Evolutionary conservation across 768 basidiomycete genomes (phyloP), one percentile per base, ranked within the genome.

Genomic region (Pleurotus pulmonarius): DNA sequence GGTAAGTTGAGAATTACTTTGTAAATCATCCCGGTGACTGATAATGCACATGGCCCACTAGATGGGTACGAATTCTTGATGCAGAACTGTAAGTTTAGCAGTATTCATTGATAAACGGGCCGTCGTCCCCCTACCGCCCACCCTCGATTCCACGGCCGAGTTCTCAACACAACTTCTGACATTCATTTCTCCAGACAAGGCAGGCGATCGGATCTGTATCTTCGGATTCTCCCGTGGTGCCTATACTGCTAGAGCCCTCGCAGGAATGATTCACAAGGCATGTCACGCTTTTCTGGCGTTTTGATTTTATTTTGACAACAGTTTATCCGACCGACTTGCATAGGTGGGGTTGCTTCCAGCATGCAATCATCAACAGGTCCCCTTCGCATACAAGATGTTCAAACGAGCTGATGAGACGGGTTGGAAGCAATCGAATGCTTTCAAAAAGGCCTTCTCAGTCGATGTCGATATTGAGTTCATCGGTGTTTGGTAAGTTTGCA

Each of bases 171-270:
- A 34, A 34, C 11, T 34, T 34, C 6, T 15, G 41, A 26, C 53
- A 41, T 18, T 34, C 29, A 5, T 15, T 26, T 18, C 25, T 11
- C 16, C 15, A 80, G 78, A 81, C 59, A 67, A 68, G 26, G 65
- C 67, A 4, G 78, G 77, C 1, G 83, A 86, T 67, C 75, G 73
- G 49, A 82, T 87, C 49, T 85, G 75, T 63, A 77, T 87, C 53
- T 85, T 85, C 60, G 85, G 85, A 1, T 87, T 87, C 65, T 83
- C 83, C n/a, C 71, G 85, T 29, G 83, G 84, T 11, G 78, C 82
- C 13, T 83, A 82, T 64, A 81, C 81, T 1, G 81, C 82, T 2
- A 70, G 75, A 40, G 70, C 75, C 68, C 70, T 82, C 6, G 82
- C 82, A 1, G 81, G 80, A 4, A 84, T 83, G 83, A 65, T 82